Evolutionary conservation across 768 basidiomycete species (phyloP).

Genomic region (Psilocybe cubensis): DNA sequence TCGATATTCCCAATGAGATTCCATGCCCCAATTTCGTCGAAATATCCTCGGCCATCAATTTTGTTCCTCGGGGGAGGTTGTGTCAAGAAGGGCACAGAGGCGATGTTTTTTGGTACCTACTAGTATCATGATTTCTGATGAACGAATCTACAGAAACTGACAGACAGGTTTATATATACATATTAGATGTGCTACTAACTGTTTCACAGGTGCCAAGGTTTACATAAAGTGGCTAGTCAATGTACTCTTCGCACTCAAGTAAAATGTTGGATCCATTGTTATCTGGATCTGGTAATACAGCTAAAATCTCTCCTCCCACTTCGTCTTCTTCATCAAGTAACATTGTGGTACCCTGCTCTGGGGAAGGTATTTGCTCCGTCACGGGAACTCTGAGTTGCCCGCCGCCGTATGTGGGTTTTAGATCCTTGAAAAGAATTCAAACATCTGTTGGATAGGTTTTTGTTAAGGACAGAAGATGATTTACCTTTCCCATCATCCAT

Average conservation of each 20-base stretch:
- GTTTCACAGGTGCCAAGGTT: constrained; percentile 8
- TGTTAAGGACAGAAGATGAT: too few relatives aligned
- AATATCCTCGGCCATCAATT: constrained; percentile 24
- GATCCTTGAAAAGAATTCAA: constrained; percentile 5
- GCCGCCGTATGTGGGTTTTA: neutral
- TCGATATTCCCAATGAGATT: constrained; percentile 23
- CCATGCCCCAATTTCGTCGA: constrained; percentile 23
- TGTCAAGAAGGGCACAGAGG: constrained; percentile 24
- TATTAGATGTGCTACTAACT: too few relatives aligned
- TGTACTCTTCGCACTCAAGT: constrained; percentile 18
- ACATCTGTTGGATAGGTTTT: too few relatives aligned
- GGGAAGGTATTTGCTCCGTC: neutral
- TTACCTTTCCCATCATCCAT: constrained; percentile 14
- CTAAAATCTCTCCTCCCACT: constrained; percentile 7
- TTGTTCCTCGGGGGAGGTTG: constrained; percentile 15
- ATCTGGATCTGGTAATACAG: constrained; percentile 15
- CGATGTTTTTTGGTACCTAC: constrained; percentile 23
- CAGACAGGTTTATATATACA: too few relatives aligned
- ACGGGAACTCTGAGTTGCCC: neutral
- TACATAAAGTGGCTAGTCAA: neutral
- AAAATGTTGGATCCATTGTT: constrained; percentile 12
- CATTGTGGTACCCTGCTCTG: neutral
- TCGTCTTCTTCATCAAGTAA: neutral
- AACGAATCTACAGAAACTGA: too few relatives aligned
- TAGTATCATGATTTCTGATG: too few relatives aligned